A percentile compares a stretch with the other conserved stretches of the same genome.
phyloP scores from a whole-genome alignment of 768 basidiomycete genomes.

The Boletus rubescentipes region DNA sequence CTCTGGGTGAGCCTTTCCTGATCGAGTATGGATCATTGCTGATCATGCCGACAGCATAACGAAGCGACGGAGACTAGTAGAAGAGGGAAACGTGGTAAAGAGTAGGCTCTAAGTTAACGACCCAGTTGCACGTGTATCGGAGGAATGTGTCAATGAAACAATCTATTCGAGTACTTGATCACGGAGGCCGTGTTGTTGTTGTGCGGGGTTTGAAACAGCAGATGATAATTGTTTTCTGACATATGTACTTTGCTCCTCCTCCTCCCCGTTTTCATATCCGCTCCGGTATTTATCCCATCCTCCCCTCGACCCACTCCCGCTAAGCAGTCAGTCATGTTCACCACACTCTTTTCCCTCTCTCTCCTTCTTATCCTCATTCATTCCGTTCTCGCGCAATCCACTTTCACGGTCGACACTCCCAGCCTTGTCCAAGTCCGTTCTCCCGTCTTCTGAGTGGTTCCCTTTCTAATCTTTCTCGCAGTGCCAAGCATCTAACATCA shows the following conservation, averaged over 20 bases:
- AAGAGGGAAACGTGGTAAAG: slow-evolving; percentile 23
- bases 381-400: slow-evolving; percentile 46
- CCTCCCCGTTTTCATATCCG: slow-evolving; percentile 17
- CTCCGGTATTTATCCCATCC: slow-evolving; percentile 11
- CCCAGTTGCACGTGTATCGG: not conserved
- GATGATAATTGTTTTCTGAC: not conserved
- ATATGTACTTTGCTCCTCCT: not conserved
- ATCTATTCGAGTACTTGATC: not conserved
- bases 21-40: not conserved
- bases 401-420: slow-evolving; percentile 54
- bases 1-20: slow-evolving; percentile 61
- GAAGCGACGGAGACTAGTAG: slow-evolving; percentile 32
- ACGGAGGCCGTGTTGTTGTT: slow-evolving; percentile 5
- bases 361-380: slow-evolving; percentile 59
- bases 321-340: slow-evolving; percentile 57
- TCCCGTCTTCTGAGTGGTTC: not conserved
- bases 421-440: slow-evolving; percentile 48
- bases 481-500: slow-evolving; percentile 53
- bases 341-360: slow-evolving; percentile 73
- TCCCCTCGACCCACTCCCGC: not conserved
- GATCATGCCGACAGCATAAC: slow-evolving; percentile 25
- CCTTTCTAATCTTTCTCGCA: slow-evolving; percentile 25
- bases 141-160: not conserved
- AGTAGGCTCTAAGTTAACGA: slow-evolving; percentile 27
- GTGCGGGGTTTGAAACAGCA: slow-evolving; percentile 24